phyloP scores from a whole-genome alignment of 1,139 yeast species.

The Sugiyamaella grinbergsii region DNA sequence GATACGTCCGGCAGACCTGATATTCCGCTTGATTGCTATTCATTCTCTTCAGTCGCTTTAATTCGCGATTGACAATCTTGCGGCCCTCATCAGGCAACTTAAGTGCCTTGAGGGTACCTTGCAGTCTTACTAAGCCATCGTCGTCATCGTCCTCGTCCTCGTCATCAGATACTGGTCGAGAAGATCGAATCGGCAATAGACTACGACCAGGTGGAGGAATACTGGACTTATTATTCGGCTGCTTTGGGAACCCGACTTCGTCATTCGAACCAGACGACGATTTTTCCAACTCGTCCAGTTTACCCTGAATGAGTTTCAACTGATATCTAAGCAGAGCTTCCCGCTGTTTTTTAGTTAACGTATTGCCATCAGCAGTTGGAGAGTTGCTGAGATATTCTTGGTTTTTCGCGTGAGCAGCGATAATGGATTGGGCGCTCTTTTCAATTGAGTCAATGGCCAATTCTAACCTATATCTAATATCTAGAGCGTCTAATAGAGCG shows the following conservation, averaged over 20 bases:
- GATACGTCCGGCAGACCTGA: conserved; percentile 69
- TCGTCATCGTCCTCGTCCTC: conserved; percentile 37
- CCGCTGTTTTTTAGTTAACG: conserved; percentile 33
- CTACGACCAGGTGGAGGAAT: background rate
- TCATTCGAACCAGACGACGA: no score
- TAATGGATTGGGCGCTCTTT: conserved; percentile 26
- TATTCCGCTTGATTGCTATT: conserved; percentile 72
- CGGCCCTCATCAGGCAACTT: conserved; percentile 43
- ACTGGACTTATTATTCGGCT: background rate
- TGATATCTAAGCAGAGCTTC: conserved; percentile 37
- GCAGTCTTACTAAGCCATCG: conserved; percentile 41
- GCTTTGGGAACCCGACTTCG: conserved; percentile 7
- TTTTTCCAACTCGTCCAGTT: conserved; percentile 33
- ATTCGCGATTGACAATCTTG: conserved; percentile 62
- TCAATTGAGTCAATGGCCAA: conserved; percentile 35
- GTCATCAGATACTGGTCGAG: conserved; percentile 20
- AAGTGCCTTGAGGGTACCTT: conserved; percentile 34
- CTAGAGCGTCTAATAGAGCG: conserved; percentile 36
- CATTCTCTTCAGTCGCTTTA: conserved; percentile 61
- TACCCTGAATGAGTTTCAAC: conserved; percentile 35
- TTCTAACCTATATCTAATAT: conserved; percentile 35
- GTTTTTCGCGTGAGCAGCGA: conserved; percentile 30
- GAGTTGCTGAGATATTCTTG: conserved; percentile 29
- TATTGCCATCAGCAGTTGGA: conserved; percentile 18
- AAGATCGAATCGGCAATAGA: background rate